Base-by-base conservation (phyloP, 441 rosid species). In the Erodium moschatum region DNA sequence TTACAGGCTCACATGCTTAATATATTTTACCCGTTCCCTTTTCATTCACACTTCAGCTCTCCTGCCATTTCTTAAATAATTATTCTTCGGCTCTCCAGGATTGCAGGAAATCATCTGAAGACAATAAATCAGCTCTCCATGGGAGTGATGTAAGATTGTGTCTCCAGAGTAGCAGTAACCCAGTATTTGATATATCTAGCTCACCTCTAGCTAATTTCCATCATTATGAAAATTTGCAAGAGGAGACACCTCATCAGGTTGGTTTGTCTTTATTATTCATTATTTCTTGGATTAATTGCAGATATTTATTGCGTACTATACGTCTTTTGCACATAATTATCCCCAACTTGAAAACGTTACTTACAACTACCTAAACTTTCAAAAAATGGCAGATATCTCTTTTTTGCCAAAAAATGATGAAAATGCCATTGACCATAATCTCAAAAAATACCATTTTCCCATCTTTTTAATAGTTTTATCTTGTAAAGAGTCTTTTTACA, bases 151-250 rank as follows among this genome's bases (percentile, higher is more conserved):
- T 85, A 64, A 85, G 71, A 75, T 69, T 90, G 79, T 73, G 80
- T 81, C 73, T 82, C 72, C 80, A 74, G 70, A 86, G 75, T 52
- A 69, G 73, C 48, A 72, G 72, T 56, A 81, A 75, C 70, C 74
- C 78, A 68, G 80, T 82, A 66, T 82, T 83, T 35, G 89, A 90
- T 76, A 74, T 83, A 21, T 83, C 80, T 40, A 69, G 80, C 75
- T 86, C 95, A 56, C 97, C 97, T 68, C 67, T 92, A 81, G 82
- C 87, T 72, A 86, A 75, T 84, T 95, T 92, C 81, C 98, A 95
- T 72, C 70, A 78, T 66, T 76, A 67, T 67, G 98, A 95, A 85
- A 86, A 90, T 81, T 73, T 82, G 72, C 83, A 79, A 69, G 85
- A 88, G 46, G 84, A 81, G 70, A 77, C 73, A 40, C 70, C 85